These are phyloP conservation scores for Tieghemiomyces parasiticus DNA, from an alignment of 192 early-diverging fungal species.

Conservation along the genomic window DNA sequence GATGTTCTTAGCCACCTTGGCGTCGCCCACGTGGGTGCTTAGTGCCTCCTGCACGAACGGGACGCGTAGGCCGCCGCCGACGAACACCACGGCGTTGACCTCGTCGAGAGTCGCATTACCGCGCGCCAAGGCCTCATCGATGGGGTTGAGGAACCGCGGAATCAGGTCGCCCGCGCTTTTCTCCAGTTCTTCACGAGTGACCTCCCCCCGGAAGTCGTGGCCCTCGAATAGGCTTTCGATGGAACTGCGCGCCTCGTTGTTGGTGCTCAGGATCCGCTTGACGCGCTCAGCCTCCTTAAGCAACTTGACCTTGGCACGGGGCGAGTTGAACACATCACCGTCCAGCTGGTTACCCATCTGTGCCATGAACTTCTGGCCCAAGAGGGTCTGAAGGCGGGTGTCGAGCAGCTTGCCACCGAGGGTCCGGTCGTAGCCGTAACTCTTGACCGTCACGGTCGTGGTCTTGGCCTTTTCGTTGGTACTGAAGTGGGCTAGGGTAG, in stretches of 20 bases:
- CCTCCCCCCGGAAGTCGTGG: constrained; percentile 58
- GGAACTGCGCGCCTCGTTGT: constrained; percentile 70
- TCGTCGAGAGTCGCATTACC: constrained; percentile 50
- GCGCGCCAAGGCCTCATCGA: constrained; percentile 50
- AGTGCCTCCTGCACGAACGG: constrained; percentile 71
- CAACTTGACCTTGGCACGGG: constrained; percentile 77
- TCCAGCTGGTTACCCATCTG: constrained; percentile 30
- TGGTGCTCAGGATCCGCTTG: constrained; percentile 93
- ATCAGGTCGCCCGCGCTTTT: constrained; percentile 42
- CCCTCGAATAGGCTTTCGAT: constrained; percentile 82
- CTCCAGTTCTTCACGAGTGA: constrained; percentile 77
- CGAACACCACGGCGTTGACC: constrained; percentile 78
- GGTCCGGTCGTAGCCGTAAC: constrained; percentile 63
- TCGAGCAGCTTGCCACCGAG: constrained; percentile 87
- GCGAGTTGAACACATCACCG: constrained; percentile 37
- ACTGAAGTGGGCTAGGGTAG: constrained; percentile 68
- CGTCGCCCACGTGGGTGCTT: constrained; percentile 49
- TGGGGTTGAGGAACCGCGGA: constrained; percentile 51
- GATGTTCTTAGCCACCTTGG: constrained; percentile 83
- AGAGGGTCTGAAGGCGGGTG: constrained; percentile 57
- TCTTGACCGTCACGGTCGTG: constrained; percentile 64
- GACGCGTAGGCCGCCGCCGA: constrained; percentile 83
- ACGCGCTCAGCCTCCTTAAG: constrained; percentile 89
- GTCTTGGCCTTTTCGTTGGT: constrained; percentile 35
- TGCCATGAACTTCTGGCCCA: constrained; percentile 61